Evolutionary conservation across 192 early-diverging fungal genomes (phyloP), one percentile per base, ranked within the genome.

Genomic region (Coemansia sp.): DNA sequence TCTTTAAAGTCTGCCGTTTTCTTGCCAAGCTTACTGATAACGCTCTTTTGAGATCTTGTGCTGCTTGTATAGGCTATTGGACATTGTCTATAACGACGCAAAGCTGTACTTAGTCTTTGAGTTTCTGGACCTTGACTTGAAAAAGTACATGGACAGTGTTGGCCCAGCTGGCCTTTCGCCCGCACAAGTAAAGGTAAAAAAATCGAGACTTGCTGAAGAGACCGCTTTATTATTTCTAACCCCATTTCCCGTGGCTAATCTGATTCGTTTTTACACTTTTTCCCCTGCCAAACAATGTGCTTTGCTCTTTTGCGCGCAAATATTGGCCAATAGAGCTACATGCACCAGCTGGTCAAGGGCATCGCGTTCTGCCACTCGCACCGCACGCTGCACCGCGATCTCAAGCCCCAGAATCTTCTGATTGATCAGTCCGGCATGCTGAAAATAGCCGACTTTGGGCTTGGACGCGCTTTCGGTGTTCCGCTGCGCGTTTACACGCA

Each of bases 361-460:
- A 73, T 99, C 17, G 78, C 85, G 32, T 97, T 89, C 83, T 98
- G 96, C 69, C 97, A 99, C 77, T 86, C 88, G 34, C 89, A 87
- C 65, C 87, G 97, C n/a, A 92, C 97, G 58, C 76, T 99, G 30
- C 97, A 99, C 78, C 88, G 97, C 16, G 97, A 99, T 72, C 82
- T 99, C 50, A 99, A 99, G 66, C 97, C 96, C n/a, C 95, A 98
- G 82, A 99, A 99, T 75, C 66, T 98, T 75, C 85, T 99, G 33
- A 96, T 99, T 76, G 94, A 96, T 68, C 87, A 88, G 70, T 73
- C 83, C 0, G 91, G 92, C 2, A 93, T 85, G 72, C 83, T 99
- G 34, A 98, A 95, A 59, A 83, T 99, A 7, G 96, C 94, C 16
- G 97, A 99, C 78, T 94, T 99, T 77, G 97, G 97, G 25, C 86